Evolutionary conservation across 2,329 filamentous ascomycete genomes (phyloP), one percentile per base, ranked within the genome.

Genomic region (Xylaria sp.): DNA sequence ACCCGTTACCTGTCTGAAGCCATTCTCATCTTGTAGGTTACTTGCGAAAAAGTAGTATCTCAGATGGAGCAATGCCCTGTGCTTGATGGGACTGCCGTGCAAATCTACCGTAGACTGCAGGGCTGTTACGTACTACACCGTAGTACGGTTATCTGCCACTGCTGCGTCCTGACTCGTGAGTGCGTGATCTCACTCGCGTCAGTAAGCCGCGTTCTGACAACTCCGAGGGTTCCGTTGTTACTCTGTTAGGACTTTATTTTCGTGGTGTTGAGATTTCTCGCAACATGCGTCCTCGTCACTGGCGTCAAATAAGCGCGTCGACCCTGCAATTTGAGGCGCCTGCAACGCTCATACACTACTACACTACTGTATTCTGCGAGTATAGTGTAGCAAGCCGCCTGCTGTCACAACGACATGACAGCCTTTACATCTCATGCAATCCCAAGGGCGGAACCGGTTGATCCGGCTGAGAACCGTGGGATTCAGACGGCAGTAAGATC

Each of bases 201-300:
- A 59, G 54, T 50, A 66, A 63, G 58, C 39, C 25, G 67, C 58
- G 50, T 69, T 56, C 58, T 63, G 52, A 69, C 59, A 69, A 13
- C 58, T 59, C 58, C 57, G 63, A 63, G 37, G 23, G 15, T 6
- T 54, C 58, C 46, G 63, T 57, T 52, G 32, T 50, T 32, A 62
- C n/a, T 58, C 57, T 61, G 25, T 28, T 15, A 66, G 63, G 48
- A 6, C 39, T 15, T 2, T 25, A 25, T 25, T 57, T 61, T n/a
- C 41, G 34, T 10, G 34, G 4, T 37, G 44, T 23, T 18, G 50
- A 41, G 32, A 50, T 15, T 2, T 37, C 5, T 52, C 15, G 46
- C 28, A 39, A 32, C 37, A 51, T 52, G 28, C 44, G 46, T 61
- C 41, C 61, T 57, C 54, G 28, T 54, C 15, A 18, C 51, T 59